phyloP scores from a whole-genome alignment of 192 early-diverging fungal species.

The Coemansia sp. region DNA sequence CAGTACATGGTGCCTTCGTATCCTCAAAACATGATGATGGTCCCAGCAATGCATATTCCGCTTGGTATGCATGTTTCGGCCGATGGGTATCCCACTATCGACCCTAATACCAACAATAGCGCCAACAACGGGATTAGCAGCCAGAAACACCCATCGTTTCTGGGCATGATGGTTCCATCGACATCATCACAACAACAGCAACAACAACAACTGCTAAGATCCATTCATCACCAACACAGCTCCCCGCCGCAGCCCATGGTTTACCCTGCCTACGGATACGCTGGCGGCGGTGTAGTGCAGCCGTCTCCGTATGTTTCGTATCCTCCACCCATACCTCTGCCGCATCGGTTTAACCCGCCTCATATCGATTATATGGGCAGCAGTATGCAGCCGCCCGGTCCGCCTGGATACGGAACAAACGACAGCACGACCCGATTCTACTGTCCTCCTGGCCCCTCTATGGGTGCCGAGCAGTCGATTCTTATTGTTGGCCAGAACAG shows the following conservation, averaged over 20 bases:
- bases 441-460: neutral
- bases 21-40: slow-evolving; percentile 8
- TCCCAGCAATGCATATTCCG: slow-evolving; percentile 5
- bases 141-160: neutral
- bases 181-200: no score
- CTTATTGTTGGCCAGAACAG: neutral
- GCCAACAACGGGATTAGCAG: neutral
- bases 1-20: slow-evolving; percentile 14
- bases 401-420: neutral
- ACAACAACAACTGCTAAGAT: neutral
- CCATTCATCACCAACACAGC: neutral
- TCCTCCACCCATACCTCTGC: neutral
- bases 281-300: neutral
- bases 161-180: slow-evolving; percentile 5
- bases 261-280: slow-evolving; percentile 6
- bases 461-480: neutral
- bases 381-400: slow-evolving; percentile 18
- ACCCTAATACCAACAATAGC: neutral
- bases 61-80: neutral
- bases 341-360: neutral
- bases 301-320: slow-evolving; percentile 9
- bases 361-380: slow-evolving; percentile 20
- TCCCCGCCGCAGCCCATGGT: neutral
- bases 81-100: neutral
- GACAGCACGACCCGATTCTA: slow-evolving; percentile 9